Base-by-base conservation (phyloP, 2,329 filamentous ascomycete genomes). In the Myriosclerotinia curreyana region DNA sequence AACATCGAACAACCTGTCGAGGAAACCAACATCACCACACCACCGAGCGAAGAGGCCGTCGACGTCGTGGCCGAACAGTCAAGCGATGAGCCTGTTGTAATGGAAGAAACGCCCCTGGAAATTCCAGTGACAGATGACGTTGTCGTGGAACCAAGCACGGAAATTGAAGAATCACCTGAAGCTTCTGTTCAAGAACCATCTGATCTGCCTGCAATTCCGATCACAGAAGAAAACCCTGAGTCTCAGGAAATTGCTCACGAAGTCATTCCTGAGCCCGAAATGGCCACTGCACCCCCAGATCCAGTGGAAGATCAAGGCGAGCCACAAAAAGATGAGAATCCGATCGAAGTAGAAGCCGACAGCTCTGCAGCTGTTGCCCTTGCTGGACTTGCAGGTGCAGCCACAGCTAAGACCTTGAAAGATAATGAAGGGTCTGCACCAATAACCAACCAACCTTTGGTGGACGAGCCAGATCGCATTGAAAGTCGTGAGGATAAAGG, bases 361-460 rank as follows among this genome's bases (percentile, higher is more conserved):
- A 28, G 12, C 6, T 25, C 40, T 60, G 62, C 55, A n/a, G 62
- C 36, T 25, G 54, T 34, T 44, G 54, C 62, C 15, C 5, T 60
- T 50, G 62, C 62, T 34, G 62, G 53, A 36, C 31, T 60, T 38
- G 44, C 62, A 42, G 48, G 44, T 22, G 54, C 53, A 60, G 46
- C 25, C 17, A 25, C 42, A 63, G 44, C 25, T 25, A 48, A 38
- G 38, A 36, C 17, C 25, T 25, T 60, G 14, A 22, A 36, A 34
- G 34, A 51, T n/a, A 51, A 59, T 25, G 36, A 60, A 44, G 34
- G 51, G 20, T 5, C 11, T 15, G 9, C 15, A 8, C 22, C 40
- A 25, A 40, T 46, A 20, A 22, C 20, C 22, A 11, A 54, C 3
- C 11, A 34, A 34, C n/a, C 60, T 44, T n/a, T 56, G 12, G 9